Conservation (phyloP, 2,329 filamentous ascomycete genomes). For the Phialophora verrucosa region DNA sequence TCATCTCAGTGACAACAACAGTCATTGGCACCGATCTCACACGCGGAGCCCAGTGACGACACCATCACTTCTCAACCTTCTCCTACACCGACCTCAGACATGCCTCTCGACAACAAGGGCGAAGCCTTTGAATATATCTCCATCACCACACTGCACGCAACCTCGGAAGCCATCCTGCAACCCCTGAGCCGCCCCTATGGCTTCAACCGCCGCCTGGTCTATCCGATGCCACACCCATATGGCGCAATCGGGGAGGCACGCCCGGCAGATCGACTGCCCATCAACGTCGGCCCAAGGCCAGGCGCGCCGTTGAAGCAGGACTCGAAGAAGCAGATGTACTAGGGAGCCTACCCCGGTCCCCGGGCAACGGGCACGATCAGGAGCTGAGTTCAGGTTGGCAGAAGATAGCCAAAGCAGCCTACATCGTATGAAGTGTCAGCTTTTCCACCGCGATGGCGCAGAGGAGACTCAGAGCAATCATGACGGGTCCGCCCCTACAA, state of each 20-base stretch:
- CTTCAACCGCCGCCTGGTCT: conserved; percentile 10
- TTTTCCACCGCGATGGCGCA: background rate
- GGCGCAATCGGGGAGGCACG: conserved; percentile 1
- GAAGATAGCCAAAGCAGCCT: too few relatives aligned
- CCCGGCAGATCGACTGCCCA: background rate
- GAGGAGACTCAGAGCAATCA: background rate
- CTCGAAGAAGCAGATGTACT: background rate
- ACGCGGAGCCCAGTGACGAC: background rate
- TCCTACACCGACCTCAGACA: background rate
- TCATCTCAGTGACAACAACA: background rate
- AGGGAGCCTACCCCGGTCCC: background rate
- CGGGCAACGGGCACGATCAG: background rate
- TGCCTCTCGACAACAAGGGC: conserved; percentile 8
- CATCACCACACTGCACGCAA: conserved; percentile 10
- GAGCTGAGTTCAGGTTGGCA: background rate
- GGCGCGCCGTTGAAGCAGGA: background rate
- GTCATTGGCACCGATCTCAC: background rate
- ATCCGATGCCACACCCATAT: conserved; percentile 2
- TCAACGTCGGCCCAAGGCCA: background rate
- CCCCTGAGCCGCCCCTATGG: background rate
- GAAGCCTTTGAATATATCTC: conserved; percentile 8
- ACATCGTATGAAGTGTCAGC: background rate
- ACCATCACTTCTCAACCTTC: background rate
- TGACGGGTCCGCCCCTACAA: background rate
- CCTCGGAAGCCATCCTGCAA: background rate